Conservation (phyloP, 2,329 filamentous ascomycete genomes). For the Arthroderma uncinatum region DNA sequence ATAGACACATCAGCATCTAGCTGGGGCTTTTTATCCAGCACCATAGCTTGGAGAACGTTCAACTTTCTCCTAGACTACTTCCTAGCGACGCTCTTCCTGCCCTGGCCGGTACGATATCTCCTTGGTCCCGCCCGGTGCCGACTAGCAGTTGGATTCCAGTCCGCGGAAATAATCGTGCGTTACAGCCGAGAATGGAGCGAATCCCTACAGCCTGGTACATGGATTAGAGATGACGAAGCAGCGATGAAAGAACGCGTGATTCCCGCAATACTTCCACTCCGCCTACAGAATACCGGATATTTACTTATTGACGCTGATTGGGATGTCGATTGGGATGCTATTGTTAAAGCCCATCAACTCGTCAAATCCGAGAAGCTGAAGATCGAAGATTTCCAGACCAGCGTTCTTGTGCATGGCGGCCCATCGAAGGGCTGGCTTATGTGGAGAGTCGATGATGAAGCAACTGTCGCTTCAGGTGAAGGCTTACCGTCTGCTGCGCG, state of each 20-base stretch:
- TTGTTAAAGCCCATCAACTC: conserved; percentile 61
- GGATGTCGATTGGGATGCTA: conserved; percentile 75
- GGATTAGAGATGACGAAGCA: conserved; percentile 41
- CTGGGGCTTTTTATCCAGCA: conserved; percentile 46
- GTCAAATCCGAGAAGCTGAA: conserved; percentile 45
- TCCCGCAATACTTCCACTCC: conserved; percentile 56
- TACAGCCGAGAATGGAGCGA: conserved; percentile 60
- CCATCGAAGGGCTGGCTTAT: conserved; percentile 60
- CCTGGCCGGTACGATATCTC: conserved; percentile 65
- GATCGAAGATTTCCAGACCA: conserved; percentile 57
- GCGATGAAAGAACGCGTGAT: conserved; percentile 47
- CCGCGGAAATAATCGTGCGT: conserved; percentile 69
- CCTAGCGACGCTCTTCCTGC: conserved; percentile 56
- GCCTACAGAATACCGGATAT: conserved; percentile 74
- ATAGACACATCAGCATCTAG: conserved; percentile 48
- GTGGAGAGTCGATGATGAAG: conserved; percentile 48
- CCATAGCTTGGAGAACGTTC: conserved; percentile 49
- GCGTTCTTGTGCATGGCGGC: conserved; percentile 55
- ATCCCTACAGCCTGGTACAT: conserved; percentile 11
- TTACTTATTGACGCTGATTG: conserved; percentile 74
- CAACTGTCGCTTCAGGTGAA: conserved; percentile 27
- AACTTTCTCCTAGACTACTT: conserved; percentile 65
- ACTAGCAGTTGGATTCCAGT: conserved; percentile 61
- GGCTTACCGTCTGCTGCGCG: conserved; percentile 21
- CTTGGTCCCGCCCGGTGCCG: conserved; percentile 62